phyloP scores from a whole-genome alignment of 768 basidiomycete genomes.

The Suillus sp. region DNA sequence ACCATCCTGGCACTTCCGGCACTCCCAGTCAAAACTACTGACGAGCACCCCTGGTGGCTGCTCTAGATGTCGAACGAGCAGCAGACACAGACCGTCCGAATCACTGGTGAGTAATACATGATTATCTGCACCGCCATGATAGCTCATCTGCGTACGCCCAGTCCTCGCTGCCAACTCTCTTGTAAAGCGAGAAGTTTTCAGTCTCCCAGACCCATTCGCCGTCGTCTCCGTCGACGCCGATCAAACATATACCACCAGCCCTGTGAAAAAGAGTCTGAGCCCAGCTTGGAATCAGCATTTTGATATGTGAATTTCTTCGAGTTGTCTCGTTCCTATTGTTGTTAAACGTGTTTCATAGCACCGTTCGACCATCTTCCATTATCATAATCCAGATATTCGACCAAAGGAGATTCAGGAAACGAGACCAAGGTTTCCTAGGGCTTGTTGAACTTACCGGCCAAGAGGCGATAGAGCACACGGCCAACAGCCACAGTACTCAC shows the following conservation, averaged over 20 bases:
- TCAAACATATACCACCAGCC: conserved; percentile 76
- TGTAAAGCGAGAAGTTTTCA: conserved; percentile 74
- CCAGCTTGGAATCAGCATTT: conserved; percentile 88
- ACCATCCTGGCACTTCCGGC: not conserved
- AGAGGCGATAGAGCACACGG: conserved; percentile 54
- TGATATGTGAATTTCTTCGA: conserved; percentile 63
- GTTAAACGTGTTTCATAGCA: conserved; percentile 40
- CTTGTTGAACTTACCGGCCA: conserved; percentile 56
- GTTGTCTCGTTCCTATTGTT: conserved; percentile 15
- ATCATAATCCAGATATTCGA: conserved; percentile 89
- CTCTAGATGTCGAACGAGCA: conserved; percentile 7
- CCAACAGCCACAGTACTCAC: conserved; percentile 46
- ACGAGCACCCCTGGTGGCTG: not conserved
- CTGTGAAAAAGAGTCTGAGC: conserved; percentile 66
- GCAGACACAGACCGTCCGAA: conserved; percentile 1
- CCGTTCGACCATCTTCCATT: conserved; percentile 71
- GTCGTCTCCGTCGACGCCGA: conserved; percentile 86
- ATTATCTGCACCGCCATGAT: not conserved
- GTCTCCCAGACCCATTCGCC: conserved; percentile 87
- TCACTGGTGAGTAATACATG: not conserved
- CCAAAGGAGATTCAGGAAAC: conserved; percentile 83
- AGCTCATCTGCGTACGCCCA: conserved; percentile 30
- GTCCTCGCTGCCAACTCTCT: conserved; percentile 79
- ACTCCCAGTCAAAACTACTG: not conserved
- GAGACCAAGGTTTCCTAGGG: conserved; percentile 79